Conservation (phyloP, 345 rosid species). For the Salix viminalis region DNA sequence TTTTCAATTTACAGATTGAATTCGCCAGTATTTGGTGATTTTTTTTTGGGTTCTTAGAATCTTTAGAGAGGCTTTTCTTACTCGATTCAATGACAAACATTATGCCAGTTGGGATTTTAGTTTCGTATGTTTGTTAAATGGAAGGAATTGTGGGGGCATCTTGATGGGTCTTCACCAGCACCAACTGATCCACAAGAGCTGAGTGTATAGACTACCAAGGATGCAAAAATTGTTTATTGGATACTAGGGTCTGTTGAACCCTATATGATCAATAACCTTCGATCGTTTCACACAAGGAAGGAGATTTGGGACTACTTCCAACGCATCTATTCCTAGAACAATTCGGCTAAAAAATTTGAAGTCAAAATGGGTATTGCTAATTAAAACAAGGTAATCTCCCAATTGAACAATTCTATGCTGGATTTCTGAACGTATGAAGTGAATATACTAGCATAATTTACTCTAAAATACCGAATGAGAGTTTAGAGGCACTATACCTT, state of each 20-base stretch:
- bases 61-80: not conserved
- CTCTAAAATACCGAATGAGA: not conserved
- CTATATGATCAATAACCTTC: not conserved
- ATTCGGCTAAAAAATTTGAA: no score
- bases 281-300: not conserved
- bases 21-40: no score
- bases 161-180: not conserved
- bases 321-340: no score
- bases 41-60: no score
- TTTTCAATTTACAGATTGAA: no score
- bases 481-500: not conserved
- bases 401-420: not conserved
- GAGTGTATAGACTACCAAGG: not conserved
- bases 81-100: no score
- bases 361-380: no score
- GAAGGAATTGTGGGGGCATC: not conserved
- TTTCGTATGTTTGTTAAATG: not conserved
- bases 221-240: no score
- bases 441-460: not conserved
- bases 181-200: not conserved
- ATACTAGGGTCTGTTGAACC: no score
- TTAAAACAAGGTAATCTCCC: not conserved
- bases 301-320: not conserved
- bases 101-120: not conserved
- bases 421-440: not conserved